Evolutionary conservation across 2,329 filamentous ascomycete genomes (phyloP).

Genomic region (Fusarium subtropicale): DNA sequence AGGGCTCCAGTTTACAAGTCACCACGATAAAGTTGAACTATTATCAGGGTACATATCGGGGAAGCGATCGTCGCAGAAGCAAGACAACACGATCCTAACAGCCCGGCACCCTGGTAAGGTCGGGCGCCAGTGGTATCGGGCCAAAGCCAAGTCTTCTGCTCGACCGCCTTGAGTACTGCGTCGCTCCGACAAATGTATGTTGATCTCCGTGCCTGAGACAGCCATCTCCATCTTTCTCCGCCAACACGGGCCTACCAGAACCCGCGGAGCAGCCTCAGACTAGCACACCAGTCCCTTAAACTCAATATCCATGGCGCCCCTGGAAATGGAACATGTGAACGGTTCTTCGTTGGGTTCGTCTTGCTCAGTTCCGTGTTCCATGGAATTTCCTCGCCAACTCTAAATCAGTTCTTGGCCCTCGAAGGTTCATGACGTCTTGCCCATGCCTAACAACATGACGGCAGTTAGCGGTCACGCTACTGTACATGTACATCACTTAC

Average conservation of each 20-base stretch:
- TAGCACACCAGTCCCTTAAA: constrained; percentile 16
- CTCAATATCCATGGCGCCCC: constrained; percentile 34
- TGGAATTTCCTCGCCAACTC: constrained; percentile 11
- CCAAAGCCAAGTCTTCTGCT: constrained; percentile 44
- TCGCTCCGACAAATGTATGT: constrained; percentile 28
- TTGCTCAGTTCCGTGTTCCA: constrained; percentile 14
- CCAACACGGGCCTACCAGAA: constrained; percentile 17
- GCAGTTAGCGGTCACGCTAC: constrained; percentile 33
- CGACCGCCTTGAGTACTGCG: constrained; percentile 28
- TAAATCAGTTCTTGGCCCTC: constrained; percentile 12
- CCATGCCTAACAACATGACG: constrained; percentile 8
- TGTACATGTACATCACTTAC: constrained; percentile 28
- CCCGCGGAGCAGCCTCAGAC: constrained; percentile 4
- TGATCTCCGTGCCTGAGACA: constrained; percentile 41
- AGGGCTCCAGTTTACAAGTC: neutral
- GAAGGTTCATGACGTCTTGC: constrained; percentile 16
- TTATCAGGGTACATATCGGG: constrained; percentile 29
- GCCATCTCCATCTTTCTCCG: constrained; percentile 38
- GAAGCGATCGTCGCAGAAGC: constrained; percentile 31
- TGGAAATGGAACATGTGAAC: constrained; percentile 30
- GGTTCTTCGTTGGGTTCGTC: constrained; percentile 6
- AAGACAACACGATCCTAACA: constrained; percentile 33
- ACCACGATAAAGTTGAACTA: constrained; percentile 19
- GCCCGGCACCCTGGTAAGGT: constrained; percentile 39
- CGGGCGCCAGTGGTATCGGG: constrained; percentile 44